Percentiles rank a stretch among this genome's conserved stretches.
phyloP scores from a whole-genome alignment of 768 basidiomycete species.

The Basidioascus undulatus region DNA sequence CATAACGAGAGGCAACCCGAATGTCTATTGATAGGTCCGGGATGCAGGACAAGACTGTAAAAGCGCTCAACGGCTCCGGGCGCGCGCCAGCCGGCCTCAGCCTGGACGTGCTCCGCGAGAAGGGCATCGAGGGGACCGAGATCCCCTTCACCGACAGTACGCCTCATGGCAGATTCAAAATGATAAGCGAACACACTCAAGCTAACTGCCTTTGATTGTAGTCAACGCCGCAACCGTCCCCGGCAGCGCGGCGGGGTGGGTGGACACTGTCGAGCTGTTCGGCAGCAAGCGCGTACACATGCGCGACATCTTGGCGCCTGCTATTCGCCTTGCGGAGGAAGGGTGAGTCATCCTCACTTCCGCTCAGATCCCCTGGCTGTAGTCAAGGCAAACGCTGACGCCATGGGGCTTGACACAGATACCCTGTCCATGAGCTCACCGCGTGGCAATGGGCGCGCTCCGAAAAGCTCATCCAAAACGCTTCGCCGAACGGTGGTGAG shows the following conservation, averaged over 20 bases:
- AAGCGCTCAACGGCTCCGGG: slow-evolving; percentile 81
- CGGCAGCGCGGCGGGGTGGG: slow-evolving; percentile 89
- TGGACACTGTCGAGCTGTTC: slow-evolving; percentile 60
- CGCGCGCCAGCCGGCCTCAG: slow-evolving; percentile 55
- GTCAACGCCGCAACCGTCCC: slow-evolving; percentile 13
- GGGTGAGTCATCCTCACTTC: slow-evolving; percentile 29
- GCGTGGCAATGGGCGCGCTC: slow-evolving; percentile 26
- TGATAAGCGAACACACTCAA: neutral
- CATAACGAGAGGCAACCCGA: neutral
- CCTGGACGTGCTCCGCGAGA: slow-evolving; percentile 41
- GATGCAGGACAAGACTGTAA: slow-evolving; percentile 68
- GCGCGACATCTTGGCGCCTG: slow-evolving; percentile 60
- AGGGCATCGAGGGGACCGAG: slow-evolving; percentile 37
- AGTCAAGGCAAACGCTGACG: slow-evolving; percentile 2
- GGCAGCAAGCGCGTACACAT: slow-evolving; percentile 47
- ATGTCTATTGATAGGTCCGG: slow-evolving; percentile 30
- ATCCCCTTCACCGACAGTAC: slow-evolving; percentile 69
- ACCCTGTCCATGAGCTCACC: slow-evolving; percentile 1
- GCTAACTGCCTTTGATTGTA: neutral
- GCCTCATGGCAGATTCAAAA: slow-evolving; percentile 15
- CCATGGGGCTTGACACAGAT: neutral
- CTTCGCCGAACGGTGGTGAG: slow-evolving; percentile 62
- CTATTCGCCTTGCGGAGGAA: slow-evolving; percentile 73
- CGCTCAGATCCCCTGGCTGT: neutral
- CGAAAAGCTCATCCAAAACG: slow-evolving; percentile 48